These are phyloP conservation scores for Oryza glumipatula DNA, from an alignment of 176 grass and related monocot species.

Conservation along the genomic window DNA sequence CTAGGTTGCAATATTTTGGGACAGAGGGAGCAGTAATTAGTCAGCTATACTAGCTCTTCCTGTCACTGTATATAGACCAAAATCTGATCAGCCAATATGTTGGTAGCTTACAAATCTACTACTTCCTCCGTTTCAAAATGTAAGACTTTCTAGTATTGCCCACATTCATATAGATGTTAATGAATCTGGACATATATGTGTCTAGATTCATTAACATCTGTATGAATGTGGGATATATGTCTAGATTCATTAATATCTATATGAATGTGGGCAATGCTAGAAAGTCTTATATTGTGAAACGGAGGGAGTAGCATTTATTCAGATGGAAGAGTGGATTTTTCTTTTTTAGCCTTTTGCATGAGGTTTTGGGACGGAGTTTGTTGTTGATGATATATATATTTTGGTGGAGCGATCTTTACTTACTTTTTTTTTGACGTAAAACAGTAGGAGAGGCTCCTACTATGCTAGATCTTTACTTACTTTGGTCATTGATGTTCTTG, in stretches of 20 bases:
- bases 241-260: too few relatives aligned
- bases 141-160: too few relatives aligned
- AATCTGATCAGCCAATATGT: background rate
- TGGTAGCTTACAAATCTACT: background rate
- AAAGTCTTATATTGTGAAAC: too few relatives aligned
- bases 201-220: too few relatives aligned
- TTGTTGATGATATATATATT: conserved; percentile 2
- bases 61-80: background rate
- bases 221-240: too few relatives aligned
- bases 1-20: too few relatives aligned
- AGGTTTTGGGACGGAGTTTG: conserved; percentile 7
- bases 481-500: background rate
- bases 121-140: too few relatives aligned
- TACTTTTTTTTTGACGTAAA: background rate
- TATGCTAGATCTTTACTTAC: background rate
- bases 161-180: too few relatives aligned
- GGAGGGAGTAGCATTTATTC: background rate
- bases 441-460: too few relatives aligned
- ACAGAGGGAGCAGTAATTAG: background rate
- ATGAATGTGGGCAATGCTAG: too few relatives aligned
- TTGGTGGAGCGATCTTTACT: background rate
- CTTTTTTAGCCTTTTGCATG: background rate
- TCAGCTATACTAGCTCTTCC: background rate
- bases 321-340: background rate
- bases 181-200: too few relatives aligned